phyloP scores from a whole-genome alignment of 1,139 yeast genomes.

The Blastobotrys indianensis region DNA sequence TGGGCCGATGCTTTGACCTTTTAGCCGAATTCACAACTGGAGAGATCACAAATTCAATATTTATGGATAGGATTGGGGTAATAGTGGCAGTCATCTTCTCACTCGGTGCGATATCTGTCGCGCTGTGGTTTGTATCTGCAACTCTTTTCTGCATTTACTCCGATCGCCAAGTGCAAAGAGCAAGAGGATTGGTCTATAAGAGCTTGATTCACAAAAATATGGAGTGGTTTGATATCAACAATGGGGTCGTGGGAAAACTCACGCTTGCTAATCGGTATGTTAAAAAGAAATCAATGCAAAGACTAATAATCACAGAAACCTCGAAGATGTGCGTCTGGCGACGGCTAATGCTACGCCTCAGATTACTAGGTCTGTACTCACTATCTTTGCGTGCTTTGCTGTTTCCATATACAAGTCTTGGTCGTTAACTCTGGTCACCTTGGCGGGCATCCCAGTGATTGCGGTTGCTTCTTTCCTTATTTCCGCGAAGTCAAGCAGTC shows the following conservation, averaged over 20 bases:
- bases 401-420: conserved; percentile 76
- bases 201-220: conserved; percentile 26
- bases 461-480: conserved; percentile 44
- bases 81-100: conserved; percentile 51
- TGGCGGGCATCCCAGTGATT: conserved; percentile 69
- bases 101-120: conserved; percentile 50
- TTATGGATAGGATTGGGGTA: conserved; percentile 42
- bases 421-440: conserved; percentile 70
- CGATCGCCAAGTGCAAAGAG: conserved; percentile 59
- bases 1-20: conserved; percentile 57
- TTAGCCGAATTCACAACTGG: conserved; percentile 40
- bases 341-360: conserved; percentile 58
- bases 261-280: conserved; percentile 49
- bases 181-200: conserved; percentile 42
- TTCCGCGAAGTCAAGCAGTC: conserved; percentile 46
- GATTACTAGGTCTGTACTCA: conserved; percentile 46
- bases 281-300: neutral
- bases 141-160: conserved; percentile 66
- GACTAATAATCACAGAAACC: conserved; percentile 42
- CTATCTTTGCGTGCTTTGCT: conserved; percentile 51
- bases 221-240: conserved; percentile 47
- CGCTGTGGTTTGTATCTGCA: conserved; percentile 52
- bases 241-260: conserved; percentile 50
- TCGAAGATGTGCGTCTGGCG: conserved; percentile 72
- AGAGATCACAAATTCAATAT: conserved; percentile 27